Conservation (phyloP, 139 green algal species). For the Klebsormidium nitens region DNA sequence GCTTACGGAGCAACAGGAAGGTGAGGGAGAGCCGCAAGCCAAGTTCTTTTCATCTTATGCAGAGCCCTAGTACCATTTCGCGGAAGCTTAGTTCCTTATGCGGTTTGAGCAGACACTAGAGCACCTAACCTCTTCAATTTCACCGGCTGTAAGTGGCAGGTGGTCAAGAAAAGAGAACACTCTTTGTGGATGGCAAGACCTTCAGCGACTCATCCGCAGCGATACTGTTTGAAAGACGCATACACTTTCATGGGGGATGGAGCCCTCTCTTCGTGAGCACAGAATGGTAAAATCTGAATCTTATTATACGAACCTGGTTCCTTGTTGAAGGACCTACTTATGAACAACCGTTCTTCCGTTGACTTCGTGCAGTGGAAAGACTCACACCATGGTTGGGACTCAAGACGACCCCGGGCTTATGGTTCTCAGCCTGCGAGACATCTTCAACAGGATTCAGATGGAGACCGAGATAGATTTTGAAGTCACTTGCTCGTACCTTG, state of each 20-base stretch:
- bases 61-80: background rate
- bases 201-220: no score
- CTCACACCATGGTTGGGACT: slow-evolving; percentile 43
- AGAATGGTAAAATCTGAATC: background rate
- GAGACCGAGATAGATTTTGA: slow-evolving; percentile 13
- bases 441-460: slow-evolving; percentile 49
- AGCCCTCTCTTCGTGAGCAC: background rate
- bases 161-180: background rate
- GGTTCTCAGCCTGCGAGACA: slow-evolving; percentile 63
- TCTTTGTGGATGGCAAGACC: no score
- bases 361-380: slow-evolving; percentile 22
- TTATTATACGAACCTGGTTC: background rate
- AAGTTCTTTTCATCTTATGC: background rate
- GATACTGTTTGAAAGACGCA: background rate
- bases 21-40: slow-evolving; percentile 1
- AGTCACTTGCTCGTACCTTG: slow-evolving; percentile 48
- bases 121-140: background rate
- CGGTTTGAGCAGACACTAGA: background rate
- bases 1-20: slow-evolving; percentile 34
- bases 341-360: background rate
- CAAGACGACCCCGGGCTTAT: slow-evolving; percentile 70
- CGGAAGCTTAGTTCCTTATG: background rate
- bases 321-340: background rate
- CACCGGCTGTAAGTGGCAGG: background rate
- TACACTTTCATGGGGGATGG: background rate